Conservation (phyloP, 164 flowering plant species). For the Echeveria elegans region DNA sequence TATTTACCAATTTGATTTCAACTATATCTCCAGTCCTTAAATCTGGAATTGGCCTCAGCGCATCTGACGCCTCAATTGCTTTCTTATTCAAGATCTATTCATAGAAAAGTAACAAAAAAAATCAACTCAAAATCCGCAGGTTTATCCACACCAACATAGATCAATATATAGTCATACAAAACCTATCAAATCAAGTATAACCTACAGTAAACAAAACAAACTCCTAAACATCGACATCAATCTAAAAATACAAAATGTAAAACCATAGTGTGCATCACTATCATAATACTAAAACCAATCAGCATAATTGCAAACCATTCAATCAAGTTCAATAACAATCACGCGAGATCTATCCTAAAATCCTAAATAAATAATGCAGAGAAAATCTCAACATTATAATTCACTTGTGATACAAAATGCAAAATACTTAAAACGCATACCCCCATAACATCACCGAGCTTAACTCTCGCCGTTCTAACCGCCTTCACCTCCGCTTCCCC, state of each 20-base stretch:
- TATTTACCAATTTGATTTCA: conserved; percentile 62
- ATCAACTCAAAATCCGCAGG: background rate
- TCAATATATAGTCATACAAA: background rate
- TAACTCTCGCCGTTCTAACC: background rate
- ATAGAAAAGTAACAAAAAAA: background rate
- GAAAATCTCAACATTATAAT: too few relatives aligned
- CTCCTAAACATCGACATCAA: background rate
- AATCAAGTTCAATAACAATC: background rate
- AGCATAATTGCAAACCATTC: background rate
- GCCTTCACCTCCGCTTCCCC: background rate
- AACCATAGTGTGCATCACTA: background rate
- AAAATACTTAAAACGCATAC: background rate
- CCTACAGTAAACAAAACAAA: background rate
- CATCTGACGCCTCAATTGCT: conserved; percentile 70
- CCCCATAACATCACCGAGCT: conserved; percentile 9
- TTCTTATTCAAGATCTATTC: conserved; percentile 69
- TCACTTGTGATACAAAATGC: too few relatives aligned
- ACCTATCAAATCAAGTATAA: background rate
- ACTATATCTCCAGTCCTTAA: conserved; percentile 79
- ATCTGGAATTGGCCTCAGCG: conserved; percentile 58
- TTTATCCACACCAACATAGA: background rate
- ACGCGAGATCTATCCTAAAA: background rate
- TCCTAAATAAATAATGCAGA: too few relatives aligned
- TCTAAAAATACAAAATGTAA: background rate
- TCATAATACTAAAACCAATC: background rate